These are phyloP conservation scores for Aspergillus proliferans DNA, from an alignment of 2,329 filamentous ascomycete genomes.

Conservation along the genomic window DNA sequence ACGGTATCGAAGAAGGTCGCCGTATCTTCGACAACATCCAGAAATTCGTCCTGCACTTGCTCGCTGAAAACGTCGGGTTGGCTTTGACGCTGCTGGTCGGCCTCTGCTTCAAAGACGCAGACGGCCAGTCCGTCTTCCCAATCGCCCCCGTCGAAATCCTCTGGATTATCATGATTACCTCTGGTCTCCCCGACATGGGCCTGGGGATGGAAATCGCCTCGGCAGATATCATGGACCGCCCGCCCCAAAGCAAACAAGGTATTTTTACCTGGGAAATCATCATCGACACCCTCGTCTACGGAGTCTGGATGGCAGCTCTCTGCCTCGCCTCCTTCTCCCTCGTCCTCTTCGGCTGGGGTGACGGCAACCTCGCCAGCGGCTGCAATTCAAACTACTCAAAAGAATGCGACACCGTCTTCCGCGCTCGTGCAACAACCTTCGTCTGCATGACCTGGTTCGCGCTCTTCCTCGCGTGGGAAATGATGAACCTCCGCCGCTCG, in stretches of 20 bases:
- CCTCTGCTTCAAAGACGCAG: constrained; percentile 69
- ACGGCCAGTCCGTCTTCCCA: constrained; percentile 73
- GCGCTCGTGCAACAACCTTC: constrained; percentile 66
- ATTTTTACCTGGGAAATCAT: constrained; percentile 75
- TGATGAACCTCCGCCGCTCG: constrained; percentile 64
- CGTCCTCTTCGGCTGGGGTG: constrained; percentile 57
- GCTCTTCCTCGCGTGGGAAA: constrained; percentile 72
- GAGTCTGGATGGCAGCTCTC: constrained; percentile 67
- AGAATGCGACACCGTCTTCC: constrained; percentile 59
- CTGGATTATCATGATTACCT: constrained; percentile 93
- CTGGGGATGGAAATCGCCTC: constrained; percentile 73
- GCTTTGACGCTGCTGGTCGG: constrained; percentile 76
- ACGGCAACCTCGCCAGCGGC: constrained; percentile 51
- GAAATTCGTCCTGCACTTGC: constrained; percentile 75
- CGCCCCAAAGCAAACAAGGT: constrained; percentile 63
- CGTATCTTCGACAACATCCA: constrained; percentile 87
- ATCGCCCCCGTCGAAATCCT: constrained; percentile 80
- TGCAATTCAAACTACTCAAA: constrained; percentile 56
- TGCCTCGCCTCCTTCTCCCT: constrained; percentile 59
- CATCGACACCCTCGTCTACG: constrained; percentile 73
- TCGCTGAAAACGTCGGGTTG: constrained; percentile 77
- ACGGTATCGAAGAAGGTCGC: constrained; percentile 75
- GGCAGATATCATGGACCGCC: constrained; percentile 70
- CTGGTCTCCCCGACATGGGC: constrained; percentile 80
- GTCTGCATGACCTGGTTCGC: constrained; percentile 70